Evolutionary conservation across 2,329 filamentous ascomycete species (phyloP), one percentile per base, ranked within the genome.

Genomic region (Trichoderma afroharzianum): DNA sequence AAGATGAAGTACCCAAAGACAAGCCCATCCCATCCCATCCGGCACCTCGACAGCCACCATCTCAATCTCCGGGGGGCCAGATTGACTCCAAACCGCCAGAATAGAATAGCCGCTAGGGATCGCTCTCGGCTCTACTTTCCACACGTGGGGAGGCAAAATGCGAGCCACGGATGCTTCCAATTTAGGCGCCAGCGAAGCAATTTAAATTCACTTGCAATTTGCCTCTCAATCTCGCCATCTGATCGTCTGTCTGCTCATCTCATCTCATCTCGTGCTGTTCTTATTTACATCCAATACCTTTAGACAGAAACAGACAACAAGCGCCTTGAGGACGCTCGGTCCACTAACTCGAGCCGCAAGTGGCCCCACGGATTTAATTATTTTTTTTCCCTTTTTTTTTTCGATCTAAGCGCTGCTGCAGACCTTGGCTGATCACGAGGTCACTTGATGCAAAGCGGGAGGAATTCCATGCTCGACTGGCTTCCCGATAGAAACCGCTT

Each of bases 391-490:
- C 18, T 33, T 64, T 9, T 24, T 57, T 58, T 58, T 57, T 58
- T 58, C 50, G 14, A 36, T 53, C 30, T 36, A 15, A 53, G 47
- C 47, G 39, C 36, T 58, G 67, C 39, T 50, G 55, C 67, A 69
- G 57, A 62, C n/a, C 55, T 61, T 61, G 67, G 33, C 55, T 62
- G 55, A 62, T 69, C 67, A 69, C 67, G 67, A 61, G 67, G 57
- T 33, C 67, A 69, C 67, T 53, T 24, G 57, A 36, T 24, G 24
- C 36, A 24, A n/a, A 57, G 47, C 30, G 50, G 32, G 15, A 57
- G 32, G 33, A 33, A 33, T 62, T 53, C 18, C 28, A 33, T 58
- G 33, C 21, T 55, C 26, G 18, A 15, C 43, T 68, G 30, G 39
- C 67, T 47, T 62, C 39, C 39, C 39, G 67, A 62, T 32, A 53